phyloP scores from a whole-genome alignment of 1,139 yeast genomes.

The Yamadazyma jaroonii region DNA sequence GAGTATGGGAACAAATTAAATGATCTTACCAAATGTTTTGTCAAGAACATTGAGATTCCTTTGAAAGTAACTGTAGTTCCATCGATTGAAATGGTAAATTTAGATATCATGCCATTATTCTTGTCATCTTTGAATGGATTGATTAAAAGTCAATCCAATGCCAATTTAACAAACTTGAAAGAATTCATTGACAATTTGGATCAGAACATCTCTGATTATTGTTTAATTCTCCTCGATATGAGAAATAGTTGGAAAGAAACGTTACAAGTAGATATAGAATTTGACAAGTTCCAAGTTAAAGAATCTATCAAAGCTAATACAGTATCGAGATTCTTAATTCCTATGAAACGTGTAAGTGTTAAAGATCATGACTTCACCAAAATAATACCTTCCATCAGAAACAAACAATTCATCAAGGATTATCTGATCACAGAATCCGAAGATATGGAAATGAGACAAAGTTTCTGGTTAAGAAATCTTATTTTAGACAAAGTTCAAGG shows the following conservation, averaged over 20 bases:
- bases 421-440: conserved; percentile 53
- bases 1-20: conserved; percentile 58
- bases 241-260: conserved; percentile 67
- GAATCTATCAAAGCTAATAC: conserved; percentile 44
- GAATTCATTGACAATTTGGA: conserved; percentile 15
- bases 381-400: conserved; percentile 73
- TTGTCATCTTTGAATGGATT: conserved; percentile 22
- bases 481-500: conserved; percentile 61
- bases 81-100: conserved; percentile 70
- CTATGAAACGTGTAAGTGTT: conserved; percentile 55
- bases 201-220: conserved; percentile 46
- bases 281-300: conserved; percentile 20
- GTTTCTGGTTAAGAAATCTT: conserved; percentile 79
- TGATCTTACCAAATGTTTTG: conserved; percentile 32
- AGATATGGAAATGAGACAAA: conserved; percentile 51
- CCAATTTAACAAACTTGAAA: conserved; percentile 11
- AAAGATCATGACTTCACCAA: conserved; percentile 40
- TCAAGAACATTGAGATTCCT: conserved; percentile 61
- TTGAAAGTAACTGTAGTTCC: conserved; percentile 66
- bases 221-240: conserved; percentile 64
- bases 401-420: conserved; percentile 71
- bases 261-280: conserved; percentile 18
- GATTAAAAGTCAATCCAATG: conserved; percentile 2
- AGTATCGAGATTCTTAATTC: conserved; percentile 65
- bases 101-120: conserved; percentile 61